Conservation (phyloP, 1,284 basidiomycete genomes). For the Austroboletus niveus region DNA sequence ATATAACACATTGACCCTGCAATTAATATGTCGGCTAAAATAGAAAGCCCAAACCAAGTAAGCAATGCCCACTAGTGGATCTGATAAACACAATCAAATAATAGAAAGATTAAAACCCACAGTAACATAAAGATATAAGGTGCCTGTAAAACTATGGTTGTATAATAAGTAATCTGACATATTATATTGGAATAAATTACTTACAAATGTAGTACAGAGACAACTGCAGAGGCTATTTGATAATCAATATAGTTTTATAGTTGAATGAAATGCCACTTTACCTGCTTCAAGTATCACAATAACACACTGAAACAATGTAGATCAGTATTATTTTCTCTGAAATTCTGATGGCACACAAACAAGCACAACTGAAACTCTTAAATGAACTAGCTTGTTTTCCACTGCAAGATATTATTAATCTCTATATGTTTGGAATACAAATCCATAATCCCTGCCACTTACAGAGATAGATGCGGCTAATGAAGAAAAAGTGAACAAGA, state of each 20-base stretch:
- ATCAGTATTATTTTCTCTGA: not conserved
- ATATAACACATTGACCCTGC: conserved; percentile 19
- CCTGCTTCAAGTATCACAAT: conserved; percentile 22
- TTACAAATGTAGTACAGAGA: conserved; percentile 35
- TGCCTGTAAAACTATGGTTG: not conserved
- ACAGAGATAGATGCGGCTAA: conserved; percentile 25
- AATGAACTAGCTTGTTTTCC: not conserved
- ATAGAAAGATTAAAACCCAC: conserved; percentile 3
- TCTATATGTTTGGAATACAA: not conserved
- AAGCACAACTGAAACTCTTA: conserved; percentile 9
- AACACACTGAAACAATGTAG: conserved; percentile 5
- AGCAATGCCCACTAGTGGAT: conserved; percentile 16
- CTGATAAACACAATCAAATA: not conserved
- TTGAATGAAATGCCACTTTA: not conserved
- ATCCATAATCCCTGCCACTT: not conserved
- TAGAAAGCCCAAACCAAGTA: conserved; percentile 22
- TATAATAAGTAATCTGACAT: not conserved
- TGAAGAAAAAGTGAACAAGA: conserved; percentile 25
- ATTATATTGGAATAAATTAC: conserved; percentile 3
- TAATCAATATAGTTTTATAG: not conserved
- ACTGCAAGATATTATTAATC: conserved; percentile 9
- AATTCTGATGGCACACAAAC: conserved; percentile 11
- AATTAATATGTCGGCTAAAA: conserved; percentile 22
- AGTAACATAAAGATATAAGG: not conserved
- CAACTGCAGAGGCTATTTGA: conserved; percentile 29